Percentiles rank a stretch among this genome's conserved stretches.
Evolutionary conservation across 208 protist species (phyloP).

Genomic region (Endotrypanum monterogeii): DNA sequence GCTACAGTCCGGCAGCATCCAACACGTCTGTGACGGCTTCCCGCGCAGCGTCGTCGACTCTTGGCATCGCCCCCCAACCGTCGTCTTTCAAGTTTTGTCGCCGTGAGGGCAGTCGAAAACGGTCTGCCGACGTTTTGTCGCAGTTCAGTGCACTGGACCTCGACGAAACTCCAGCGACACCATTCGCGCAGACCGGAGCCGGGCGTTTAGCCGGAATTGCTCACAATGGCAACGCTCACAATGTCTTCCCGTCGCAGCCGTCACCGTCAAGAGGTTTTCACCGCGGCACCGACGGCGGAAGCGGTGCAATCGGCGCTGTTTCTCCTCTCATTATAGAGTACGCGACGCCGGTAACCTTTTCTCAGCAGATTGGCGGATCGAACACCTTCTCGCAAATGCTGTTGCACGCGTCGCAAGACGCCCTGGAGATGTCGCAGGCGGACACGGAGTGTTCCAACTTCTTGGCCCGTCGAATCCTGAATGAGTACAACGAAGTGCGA

Average conservation of each 20-base stretch:
- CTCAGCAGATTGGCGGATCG: conserved; percentile 29
- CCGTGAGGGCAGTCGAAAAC: conserved; percentile 56
- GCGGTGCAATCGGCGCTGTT: conserved; percentile 4
- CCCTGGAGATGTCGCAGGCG: conserved; percentile 73
- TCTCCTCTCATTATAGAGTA: conserved; percentile 35
- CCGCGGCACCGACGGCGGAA: conserved; percentile 1
- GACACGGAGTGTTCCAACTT: conserved; percentile 82
- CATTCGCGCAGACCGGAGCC: conserved; percentile 17
- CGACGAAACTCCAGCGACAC: conserved; percentile 42
- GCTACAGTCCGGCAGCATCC: neutral
- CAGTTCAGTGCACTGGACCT: conserved; percentile 78
- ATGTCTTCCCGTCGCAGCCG: conserved; percentile 30
- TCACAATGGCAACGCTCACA: neutral
- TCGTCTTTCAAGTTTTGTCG: conserved; percentile 37
- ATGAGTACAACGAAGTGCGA: conserved; percentile 81
- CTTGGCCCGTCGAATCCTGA: conserved; percentile 66
- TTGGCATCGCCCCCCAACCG: neutral
- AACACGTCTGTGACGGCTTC: neutral
- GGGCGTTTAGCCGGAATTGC: conserved; percentile 13
- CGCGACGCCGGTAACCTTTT: conserved; percentile 37
- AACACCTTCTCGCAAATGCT: conserved; percentile 38
- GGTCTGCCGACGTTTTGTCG: conserved; percentile 57
- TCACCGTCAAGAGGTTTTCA: conserved; percentile 15
- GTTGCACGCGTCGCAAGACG: conserved; percentile 47
- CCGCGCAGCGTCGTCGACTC: neutral